Evolutionary conservation across 257 asterid genomes (phyloP), one percentile per base, ranked within the genome.

Genomic region (Gynochthodes officinalis): DNA sequence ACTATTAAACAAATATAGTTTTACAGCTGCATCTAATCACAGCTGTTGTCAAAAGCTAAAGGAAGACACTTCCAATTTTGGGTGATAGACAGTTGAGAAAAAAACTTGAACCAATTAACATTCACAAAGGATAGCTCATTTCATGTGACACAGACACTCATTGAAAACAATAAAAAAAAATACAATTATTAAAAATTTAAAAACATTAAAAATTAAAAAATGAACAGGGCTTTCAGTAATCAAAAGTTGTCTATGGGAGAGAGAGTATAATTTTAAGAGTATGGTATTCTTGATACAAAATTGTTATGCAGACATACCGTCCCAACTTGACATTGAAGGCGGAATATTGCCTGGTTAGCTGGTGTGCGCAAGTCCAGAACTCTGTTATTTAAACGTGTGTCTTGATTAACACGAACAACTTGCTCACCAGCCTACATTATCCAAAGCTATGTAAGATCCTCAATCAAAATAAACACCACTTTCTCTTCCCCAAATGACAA

Each of bases 391-490:
- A 94, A 77, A 59, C 97, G 97, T 53, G 96, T 89, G 74, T 94
- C 99, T 87, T 89, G 99, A 78, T 91, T 89, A 33, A 94, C 97
- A 66, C 95, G 95, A 69, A 87, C 96, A 76, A 91, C 89, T 77
- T 84, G 88, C 83, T 89, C 88, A 13, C 95, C 96, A 21, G 84
- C 90, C 98, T 93, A 87, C 87, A 82, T 28, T 63, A 4, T 14
- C 33, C 76, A 37, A 74, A 58, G 48, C 69, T 28, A 78, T 8
- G 49, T 52, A 21, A 69, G 71, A 25, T 37, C 33, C 2, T 39
- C 15, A 58, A 27, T 28, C 6, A 37, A 35, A 35, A 52, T 61
- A 0, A n/a, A n/a, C n/a, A n/a, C n/a, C 7, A 33, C 25, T 9
- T 25, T 7, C 60, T 9, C 32, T 2, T 15, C 40, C 3, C 33